Evolutionary conservation across 768 basidiomycete species (phyloP), one percentile per base, ranked within the genome.

Genomic region (Pleurotus sapidus): DNA sequence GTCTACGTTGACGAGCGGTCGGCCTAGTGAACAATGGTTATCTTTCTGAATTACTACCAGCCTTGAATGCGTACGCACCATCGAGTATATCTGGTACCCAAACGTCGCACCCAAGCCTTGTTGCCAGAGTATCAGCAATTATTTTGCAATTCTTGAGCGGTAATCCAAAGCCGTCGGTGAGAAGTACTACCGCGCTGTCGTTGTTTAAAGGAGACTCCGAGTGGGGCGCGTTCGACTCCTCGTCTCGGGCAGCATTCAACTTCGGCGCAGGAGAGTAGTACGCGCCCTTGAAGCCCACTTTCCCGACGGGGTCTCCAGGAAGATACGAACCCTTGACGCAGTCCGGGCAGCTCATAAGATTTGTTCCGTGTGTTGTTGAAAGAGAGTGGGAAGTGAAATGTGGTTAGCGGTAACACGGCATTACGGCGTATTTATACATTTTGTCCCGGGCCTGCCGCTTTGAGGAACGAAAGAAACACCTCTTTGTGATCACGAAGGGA

Each of bases 41-140:
- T 34, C 39, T 20, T 18, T 18, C 12, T 14, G 20, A 4, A 17
- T 2, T 51, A 37, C 6, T 9, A 18, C 3, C 15, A 55, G 24
- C 14, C 14, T 20, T 45, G 46, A 14, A 47, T 11, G 14, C 12
- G 55, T 54, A 62, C 59, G 64, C 55, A 78, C 81, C 84, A 49
- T 71, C 65, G 60, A 84, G 84, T 39, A 80, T 58, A 66, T 85
- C 84, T 5, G 83, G 83, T 54, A 79, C 72, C 79, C 81, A 84
- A 23, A 83, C 83, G 61, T 85, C 84, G 56, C 81, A 79, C 3
- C 67, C 69, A 24, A 84, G 60, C 6, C 68, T 54, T 56, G 74
- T 68, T 8, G 80, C 74, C 15, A 81, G 67, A 30, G 66, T 66
- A 67, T 85, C 82, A 2, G 82, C 82, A 1, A 84, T 69, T 49